Evolutionary conservation across 768 basidiomycete species (phyloP).

Genomic region (Stropharia rugosoannulata): DNA sequence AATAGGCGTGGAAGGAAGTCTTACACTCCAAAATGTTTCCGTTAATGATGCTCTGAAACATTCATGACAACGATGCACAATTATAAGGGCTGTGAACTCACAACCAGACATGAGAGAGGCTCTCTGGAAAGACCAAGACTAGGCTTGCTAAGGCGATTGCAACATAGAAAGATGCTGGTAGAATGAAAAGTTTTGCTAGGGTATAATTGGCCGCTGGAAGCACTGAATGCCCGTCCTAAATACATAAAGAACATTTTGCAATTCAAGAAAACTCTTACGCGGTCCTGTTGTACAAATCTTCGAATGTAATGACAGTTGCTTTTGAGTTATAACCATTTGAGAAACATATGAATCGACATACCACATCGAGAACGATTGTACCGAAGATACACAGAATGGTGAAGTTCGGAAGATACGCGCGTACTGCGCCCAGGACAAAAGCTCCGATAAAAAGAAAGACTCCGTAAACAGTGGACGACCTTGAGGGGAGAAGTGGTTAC

Average conservation of each 20-base stretch:
- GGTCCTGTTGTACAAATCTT: constrained; percentile 39
- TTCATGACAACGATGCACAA: background rate
- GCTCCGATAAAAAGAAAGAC: constrained; percentile 43
- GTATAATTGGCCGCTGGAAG: constrained; percentile 40
- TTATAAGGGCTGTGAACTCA: constrained; percentile 13
- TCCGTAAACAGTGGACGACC: constrained; percentile 43
- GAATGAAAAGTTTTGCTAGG: constrained; percentile 36
- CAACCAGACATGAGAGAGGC: constrained; percentile 42
- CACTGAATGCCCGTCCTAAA: constrained; percentile 19
- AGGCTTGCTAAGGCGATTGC: constrained; percentile 38
- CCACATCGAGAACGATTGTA: constrained; percentile 42
- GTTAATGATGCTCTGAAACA: constrained; percentile 24
- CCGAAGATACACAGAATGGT: constrained; percentile 41
- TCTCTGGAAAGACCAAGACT: constrained; percentile 43
- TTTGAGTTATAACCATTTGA: background rate
- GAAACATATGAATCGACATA: constrained; percentile 11
- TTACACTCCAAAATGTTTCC: constrained; percentile 28
- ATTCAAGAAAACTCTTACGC: constrained; percentile 19
- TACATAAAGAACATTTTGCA: too few species aligned
- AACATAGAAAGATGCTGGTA: constrained; percentile 38
- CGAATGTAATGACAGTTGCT: background rate
- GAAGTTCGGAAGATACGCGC: constrained; percentile 40
- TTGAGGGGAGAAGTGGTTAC: constrained; percentile 7
- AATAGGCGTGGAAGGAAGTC: constrained; percentile 4
- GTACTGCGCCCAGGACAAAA: constrained; percentile 34